These are phyloP conservation scores for Erysimum cheiri DNA, from an alignment of 441 rosid genomes.

Conservation along the genomic window DNA sequence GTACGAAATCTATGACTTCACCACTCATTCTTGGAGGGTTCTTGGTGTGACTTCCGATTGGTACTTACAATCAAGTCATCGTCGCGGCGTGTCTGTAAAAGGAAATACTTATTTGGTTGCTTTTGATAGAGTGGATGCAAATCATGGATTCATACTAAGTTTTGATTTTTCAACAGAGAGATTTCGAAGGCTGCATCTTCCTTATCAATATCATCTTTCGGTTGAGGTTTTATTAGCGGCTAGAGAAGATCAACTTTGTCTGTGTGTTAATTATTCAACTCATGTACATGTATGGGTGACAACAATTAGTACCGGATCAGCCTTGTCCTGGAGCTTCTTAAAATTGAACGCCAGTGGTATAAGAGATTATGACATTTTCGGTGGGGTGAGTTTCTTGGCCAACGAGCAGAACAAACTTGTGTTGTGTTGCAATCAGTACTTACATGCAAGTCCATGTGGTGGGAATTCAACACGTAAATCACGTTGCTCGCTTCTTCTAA, in stretches of 20 bases:
- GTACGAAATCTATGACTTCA: conserved; percentile 17
- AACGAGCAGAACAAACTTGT: conserved; percentile 21
- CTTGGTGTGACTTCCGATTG: neutral
- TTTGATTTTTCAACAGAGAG: conserved; percentile 23
- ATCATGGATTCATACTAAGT: neutral
- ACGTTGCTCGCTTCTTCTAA: neutral
- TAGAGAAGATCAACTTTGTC: conserved; percentile 13
- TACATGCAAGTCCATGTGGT: neutral
- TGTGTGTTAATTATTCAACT: neutral
- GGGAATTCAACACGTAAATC: neutral
- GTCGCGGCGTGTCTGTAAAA: neutral
- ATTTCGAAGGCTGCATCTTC: neutral
- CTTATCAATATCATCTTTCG: neutral
- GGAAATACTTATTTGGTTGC: conserved; percentile 14
- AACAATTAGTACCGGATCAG: neutral
- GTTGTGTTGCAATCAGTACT: neutral
- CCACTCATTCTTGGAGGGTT: conserved; percentile 15
- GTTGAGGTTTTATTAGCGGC: neutral
- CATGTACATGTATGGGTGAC: conserved; percentile 7
- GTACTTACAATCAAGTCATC: neutral
- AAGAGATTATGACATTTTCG: neutral
- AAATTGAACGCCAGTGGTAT: neutral
- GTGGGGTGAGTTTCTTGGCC: conserved; percentile 3
- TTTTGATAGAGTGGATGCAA: neutral
- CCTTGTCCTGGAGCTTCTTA: neutral